Conservation (phyloP, 768 basidiomycete species). For the Tulasnella sp. region DNA sequence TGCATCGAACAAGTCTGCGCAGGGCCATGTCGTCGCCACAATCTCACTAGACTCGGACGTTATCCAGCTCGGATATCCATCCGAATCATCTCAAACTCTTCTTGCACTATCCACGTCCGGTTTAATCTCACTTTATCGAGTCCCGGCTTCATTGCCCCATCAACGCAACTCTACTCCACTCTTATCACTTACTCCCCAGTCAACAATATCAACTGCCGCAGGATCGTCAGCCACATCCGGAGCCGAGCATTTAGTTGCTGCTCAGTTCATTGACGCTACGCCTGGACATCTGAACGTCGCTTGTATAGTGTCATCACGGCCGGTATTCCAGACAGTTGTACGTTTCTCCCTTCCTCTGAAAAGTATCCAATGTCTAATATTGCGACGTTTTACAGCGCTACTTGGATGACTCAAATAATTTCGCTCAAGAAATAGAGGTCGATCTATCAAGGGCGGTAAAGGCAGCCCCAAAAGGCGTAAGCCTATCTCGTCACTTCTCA, state of each 20-base stretch:
- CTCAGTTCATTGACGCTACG: conserved; percentile 35
- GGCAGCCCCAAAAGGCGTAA: background rate
- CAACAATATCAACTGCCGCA: background rate
- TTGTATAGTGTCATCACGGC: conserved; percentile 41
- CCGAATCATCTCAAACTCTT: conserved; percentile 30
- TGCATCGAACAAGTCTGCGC: conserved; percentile 22
- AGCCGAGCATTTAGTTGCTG: conserved; percentile 36
- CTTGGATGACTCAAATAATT: conserved; percentile 42
- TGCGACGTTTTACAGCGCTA: conserved; percentile 34
- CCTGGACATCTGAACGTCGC: conserved; percentile 40
- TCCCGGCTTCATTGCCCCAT: conserved; percentile 30
- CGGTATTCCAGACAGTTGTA: conserved; percentile 50
- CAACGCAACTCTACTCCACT: background rate
- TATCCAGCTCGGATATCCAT: conserved; percentile 25
- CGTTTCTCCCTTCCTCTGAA: conserved; percentile 24
- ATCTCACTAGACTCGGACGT: conserved; percentile 55
- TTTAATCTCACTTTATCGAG: conserved; percentile 44
- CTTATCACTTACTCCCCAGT: conserved; percentile 4
- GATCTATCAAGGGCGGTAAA: background rate
- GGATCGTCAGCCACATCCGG: background rate
- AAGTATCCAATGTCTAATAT: background rate
- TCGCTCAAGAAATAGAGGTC: conserved; percentile 35
- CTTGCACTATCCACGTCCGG: conserved; percentile 50
- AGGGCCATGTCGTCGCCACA: conserved; percentile 47
- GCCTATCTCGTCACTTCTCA: background rate